Base-by-base conservation (phyloP, 345 rosid species). In the Orychophragmus violaceus region DNA sequence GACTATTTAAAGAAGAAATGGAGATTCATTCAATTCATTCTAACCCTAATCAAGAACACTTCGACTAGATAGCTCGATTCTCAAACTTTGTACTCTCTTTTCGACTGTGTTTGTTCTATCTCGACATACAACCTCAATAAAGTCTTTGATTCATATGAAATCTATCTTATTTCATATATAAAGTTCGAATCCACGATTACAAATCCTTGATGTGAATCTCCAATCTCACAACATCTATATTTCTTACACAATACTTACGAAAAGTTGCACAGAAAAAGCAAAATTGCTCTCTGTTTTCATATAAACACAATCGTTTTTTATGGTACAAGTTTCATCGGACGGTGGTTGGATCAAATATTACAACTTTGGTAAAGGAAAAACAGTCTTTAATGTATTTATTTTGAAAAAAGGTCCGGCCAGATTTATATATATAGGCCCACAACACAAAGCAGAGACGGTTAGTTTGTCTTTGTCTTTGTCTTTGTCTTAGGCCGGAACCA, bases 401-500 rank as follows among this genome's bases (percentile, higher is more conserved):
- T 64, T 48, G 44, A 9, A 37, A 64, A 64, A 59, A 16, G 56
- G 68, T 73, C 62, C 35, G 18, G 56, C 67, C 72, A 52, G 52
- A 53, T 56, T 50, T 49, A 58, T 50, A 39, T 13, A 65, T 50
- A 59, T 67, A 64, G 33, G 39, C 13, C 62, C 27, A 71, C 65
- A 64, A 60, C 41, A 48, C 65, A 51, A 64, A 10, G n/a, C 60
- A 58, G 17, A 48, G 48, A 55, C 51, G 39, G 54, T 37, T 13
- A n/a, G n/a, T n/a, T n/a, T n/a, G n/a, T 65, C 59, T 30, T 57
- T 18, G 48, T 36, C 1, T 35, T 9, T 35, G 30, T 30, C 22
- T 19, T 41, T 59, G 51, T 60, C 77, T 66, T 85, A 91, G 52
- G 79, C 95, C 5, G 82, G 70, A 74, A 91, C 85, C 21, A 85